Percentiles rank a stretch among this genome's conserved stretches.
phyloP scores from a whole-genome alignment of 371 early-diverging fungal genomes.

The Vairimorpha necatrix region DNA sequence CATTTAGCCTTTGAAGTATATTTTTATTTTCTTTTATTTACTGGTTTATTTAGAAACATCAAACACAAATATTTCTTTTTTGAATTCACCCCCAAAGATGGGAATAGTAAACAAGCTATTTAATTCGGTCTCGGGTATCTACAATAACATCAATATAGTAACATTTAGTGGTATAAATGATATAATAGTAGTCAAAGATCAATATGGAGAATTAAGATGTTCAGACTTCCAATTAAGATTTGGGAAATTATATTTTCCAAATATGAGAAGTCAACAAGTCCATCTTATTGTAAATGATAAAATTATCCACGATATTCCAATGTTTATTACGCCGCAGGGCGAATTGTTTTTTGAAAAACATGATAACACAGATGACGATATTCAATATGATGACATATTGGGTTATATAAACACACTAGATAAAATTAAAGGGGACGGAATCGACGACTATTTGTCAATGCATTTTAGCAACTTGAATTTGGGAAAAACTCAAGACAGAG shows the following conservation, averaged over 20 bases:
- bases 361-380: conserved; percentile 13
- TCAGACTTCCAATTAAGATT: conserved; percentile 97
- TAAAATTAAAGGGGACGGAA: conserved; percentile 23
- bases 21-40: no score
- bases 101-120: conserved; percentile 64
- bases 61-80: no score
- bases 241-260: conserved; percentile 81
- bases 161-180: conserved; percentile 96
- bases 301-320: conserved; percentile 67
- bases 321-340: conserved; percentile 94
- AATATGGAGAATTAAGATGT: conserved; percentile 72
- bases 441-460: conserved; percentile 14
- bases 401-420: conserved; percentile 25
- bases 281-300: conserved; percentile 79
- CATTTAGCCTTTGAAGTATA: no score
- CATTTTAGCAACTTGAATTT: conserved; percentile 23
- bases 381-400: conserved; percentile 35
- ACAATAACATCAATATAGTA: conserved; percentile 88
- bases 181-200: conserved; percentile 81
- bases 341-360: conserved; percentile 88
- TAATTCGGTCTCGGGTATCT: conserved; percentile 78
- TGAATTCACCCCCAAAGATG: conserved; percentile 43
- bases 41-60: no score
- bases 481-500: conserved; percentile 21
- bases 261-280: conserved; percentile 77